phyloP scores from a whole-genome alignment of 1,139 yeast species.

The Meyerozyma elateridarum region DNA sequence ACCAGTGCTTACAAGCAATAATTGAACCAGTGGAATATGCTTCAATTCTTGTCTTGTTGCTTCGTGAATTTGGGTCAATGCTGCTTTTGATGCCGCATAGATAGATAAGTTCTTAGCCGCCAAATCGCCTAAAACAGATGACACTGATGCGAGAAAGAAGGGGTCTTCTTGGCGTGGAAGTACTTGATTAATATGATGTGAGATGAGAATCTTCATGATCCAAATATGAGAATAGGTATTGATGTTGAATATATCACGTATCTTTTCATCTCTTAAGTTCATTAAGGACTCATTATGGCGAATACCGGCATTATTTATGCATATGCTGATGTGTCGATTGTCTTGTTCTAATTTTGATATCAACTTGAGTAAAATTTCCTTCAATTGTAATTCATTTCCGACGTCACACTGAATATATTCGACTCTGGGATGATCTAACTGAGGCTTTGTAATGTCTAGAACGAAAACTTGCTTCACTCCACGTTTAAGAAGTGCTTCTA shows the following conservation, averaged over 20 bases:
- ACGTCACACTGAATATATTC: constrained; percentile 47
- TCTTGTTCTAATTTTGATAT: constrained; percentile 23
- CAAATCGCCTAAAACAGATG: constrained; percentile 67
- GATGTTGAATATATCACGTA: constrained; percentile 41
- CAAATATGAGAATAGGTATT: constrained; percentile 56
- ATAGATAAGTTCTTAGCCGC: constrained; percentile 66
- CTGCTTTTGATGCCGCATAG: constrained; percentile 66
- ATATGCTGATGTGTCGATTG: constrained; percentile 40
- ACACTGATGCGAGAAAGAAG: constrained; percentile 56
- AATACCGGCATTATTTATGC: constrained; percentile 75
- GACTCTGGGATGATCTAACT: constrained; percentile 14
- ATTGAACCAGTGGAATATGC: constrained; percentile 25
- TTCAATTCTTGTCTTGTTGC: constrained; percentile 48
- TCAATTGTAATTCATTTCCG: constrained; percentile 28
- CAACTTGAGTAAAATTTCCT: constrained; percentile 16
- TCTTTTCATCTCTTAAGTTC: constrained; percentile 26
- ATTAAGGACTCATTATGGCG: constrained; percentile 45
- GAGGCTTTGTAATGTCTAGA: constrained; percentile 43
- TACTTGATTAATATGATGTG: constrained; percentile 17
- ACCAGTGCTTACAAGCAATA: constrained; percentile 59
- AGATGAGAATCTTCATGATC: constrained; percentile 41
- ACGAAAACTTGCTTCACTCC: constrained; percentile 36
- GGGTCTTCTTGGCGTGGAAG: constrained; percentile 11
- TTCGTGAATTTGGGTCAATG: constrained; percentile 55
- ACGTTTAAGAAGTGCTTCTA: constrained; percentile 25